Base-by-base conservation (phyloP, 495 filamentous ascomycete species). In the Talaromyces nanjingensis region DNA sequence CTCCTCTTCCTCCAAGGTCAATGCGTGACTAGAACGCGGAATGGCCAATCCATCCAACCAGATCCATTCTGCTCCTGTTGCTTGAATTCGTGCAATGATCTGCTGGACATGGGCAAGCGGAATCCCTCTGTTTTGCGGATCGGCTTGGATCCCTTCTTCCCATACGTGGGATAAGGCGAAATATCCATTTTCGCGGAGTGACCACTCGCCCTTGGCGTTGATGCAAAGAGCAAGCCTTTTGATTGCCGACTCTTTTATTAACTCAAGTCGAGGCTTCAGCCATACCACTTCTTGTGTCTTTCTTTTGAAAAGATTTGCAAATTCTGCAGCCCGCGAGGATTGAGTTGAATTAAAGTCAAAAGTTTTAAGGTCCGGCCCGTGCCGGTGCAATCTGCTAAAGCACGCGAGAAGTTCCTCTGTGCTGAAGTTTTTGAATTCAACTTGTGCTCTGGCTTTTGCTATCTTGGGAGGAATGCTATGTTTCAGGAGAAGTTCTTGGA, bases 101-200 rank as follows among this genome's bases (percentile, higher is more conserved):
- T 57, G 54, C 25, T 33, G 54, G 16, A 31, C 54, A n/a, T 31
- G 22, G 6, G n/a, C 22, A n/a, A 57, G 25, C 6, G 24, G 25
- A 2, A 57, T 57, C 2, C 54, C 54, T 57, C 25, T 57, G 25
- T 57, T 57, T 6, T 57, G 22, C 8, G 22, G n/a, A n/a, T 57
- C 54, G 27, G 54, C 54, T 57, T 57, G 54, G 25, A 57, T 57
- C 12, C 54, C 54, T 57, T 57, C 54, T 27, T 22, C 24, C 54
- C 54, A 31, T 4, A 57, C 54, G 9, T 57, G 54, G 6, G 54
- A 57, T n/a, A 57, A 31, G 1, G 54, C 54, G 29, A 57, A 57
- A 12, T 31, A 57, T 14, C 24, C 54, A 9, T 57, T 18, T 9
- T 31, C 27, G 6, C 54, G 54, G 24, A 57, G 25, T 12, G 54